phyloP scores from a whole-genome alignment of 352 stramenopile species.

The Vaucheria bursata region DNA sequence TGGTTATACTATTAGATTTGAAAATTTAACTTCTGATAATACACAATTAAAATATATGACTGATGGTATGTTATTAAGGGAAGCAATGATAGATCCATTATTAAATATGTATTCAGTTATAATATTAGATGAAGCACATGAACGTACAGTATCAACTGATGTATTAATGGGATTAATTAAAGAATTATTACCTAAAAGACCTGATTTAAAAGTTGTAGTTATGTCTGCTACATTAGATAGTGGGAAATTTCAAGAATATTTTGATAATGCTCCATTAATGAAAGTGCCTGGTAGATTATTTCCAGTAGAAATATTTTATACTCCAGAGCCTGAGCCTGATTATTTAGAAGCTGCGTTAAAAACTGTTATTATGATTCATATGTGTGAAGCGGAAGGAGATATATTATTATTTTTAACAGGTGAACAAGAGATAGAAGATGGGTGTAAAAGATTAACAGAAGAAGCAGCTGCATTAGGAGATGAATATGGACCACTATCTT shows the following conservation, averaged over 20 bases:
- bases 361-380: constrained; percentile 55
- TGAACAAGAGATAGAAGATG: constrained; percentile 94
- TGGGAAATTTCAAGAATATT: constrained; percentile 86
- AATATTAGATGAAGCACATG: constrained; percentile 68
- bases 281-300: constrained; percentile 89
- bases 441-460: constrained; percentile 73
- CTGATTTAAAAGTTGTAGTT: constrained; percentile 70
- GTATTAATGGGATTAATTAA: constrained; percentile 69
- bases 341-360: constrained; percentile 83
- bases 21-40: constrained; percentile 74
- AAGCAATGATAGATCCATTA: constrained; percentile 92
- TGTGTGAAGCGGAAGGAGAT: constrained; percentile 86
- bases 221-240: constrained; percentile 97
- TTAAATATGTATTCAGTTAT: constrained; percentile 77
- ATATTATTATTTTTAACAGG: constrained; percentile 98
- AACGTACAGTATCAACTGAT: constrained; percentile 67
- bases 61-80: constrained; percentile 93
- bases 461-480: constrained; percentile 40
- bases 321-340: constrained; percentile 87
- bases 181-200: constrained; percentile 67
- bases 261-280: constrained; percentile 57
- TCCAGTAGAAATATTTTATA: constrained; percentile 97
- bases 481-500: too few species aligned
- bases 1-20: constrained; percentile 99
- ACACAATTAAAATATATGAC: constrained; percentile 65